phyloP scores from a whole-genome alignment of 192 early-diverging fungal species.

The Coemansia sp. region DNA sequence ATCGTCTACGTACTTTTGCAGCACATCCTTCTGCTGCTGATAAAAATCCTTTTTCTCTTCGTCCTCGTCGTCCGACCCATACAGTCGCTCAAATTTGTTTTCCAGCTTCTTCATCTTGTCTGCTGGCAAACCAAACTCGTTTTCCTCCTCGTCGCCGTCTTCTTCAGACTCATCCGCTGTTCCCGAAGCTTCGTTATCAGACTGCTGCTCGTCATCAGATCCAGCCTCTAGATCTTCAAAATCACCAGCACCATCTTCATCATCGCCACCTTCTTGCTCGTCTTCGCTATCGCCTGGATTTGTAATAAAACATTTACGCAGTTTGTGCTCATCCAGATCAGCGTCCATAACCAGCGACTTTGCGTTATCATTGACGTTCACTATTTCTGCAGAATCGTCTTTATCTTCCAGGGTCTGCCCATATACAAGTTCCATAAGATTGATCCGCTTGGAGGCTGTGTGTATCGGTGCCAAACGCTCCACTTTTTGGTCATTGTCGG shows the following conservation, averaged over 20 bases:
- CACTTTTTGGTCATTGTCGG: background rate
- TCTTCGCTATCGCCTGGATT: slow-evolving; percentile 36
- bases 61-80: slow-evolving; percentile 74
- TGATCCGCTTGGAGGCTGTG: slow-evolving; percentile 59
- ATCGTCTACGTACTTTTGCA: slow-evolving; percentile 76
- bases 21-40: slow-evolving; percentile 84
- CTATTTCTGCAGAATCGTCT: slow-evolving; percentile 26
- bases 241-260: slow-evolving; percentile 57
- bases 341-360: slow-evolving; percentile 36
- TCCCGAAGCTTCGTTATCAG: slow-evolving; percentile 40
- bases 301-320: slow-evolving; percentile 45
- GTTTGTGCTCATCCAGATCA: slow-evolving; percentile 30
- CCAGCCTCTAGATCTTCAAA: slow-evolving; percentile 48
- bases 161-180: slow-evolving; percentile 9
- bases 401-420: slow-evolving; percentile 58
- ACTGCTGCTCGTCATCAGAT: slow-evolving; percentile 27
- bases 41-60: slow-evolving; percentile 75
- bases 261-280: slow-evolving; percentile 40
- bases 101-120: slow-evolving; percentile 87
- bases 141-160: slow-evolving; percentile 57
- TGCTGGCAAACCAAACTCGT: slow-evolving; percentile 63
- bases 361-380: slow-evolving; percentile 43
- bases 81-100: slow-evolving; percentile 91
- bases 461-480: slow-evolving; percentile 41
- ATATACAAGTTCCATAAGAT: slow-evolving; percentile 91